Base-by-base conservation (phyloP, 345 rosid genomes). In the Mallotus nudiflorus region DNA sequence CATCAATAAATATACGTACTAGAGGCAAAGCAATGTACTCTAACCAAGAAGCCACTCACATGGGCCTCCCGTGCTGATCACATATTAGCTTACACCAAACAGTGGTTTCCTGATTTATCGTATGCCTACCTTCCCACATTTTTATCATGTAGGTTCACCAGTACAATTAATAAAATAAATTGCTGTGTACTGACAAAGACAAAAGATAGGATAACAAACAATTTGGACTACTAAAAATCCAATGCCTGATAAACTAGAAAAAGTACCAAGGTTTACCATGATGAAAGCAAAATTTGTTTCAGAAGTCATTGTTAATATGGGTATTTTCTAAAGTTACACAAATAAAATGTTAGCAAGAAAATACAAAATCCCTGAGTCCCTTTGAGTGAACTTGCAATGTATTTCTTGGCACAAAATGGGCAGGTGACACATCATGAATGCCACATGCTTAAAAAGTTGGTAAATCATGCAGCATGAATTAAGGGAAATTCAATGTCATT, bases 1-100 rank as follows among this genome's bases (percentile, higher is more conserved):
- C 52, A 62, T 62, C 33, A 24, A 42, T 24, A 44, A 42, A 22
- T 37, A 37, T 59, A 13, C 2, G 7, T 19, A 37, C 15, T 31
- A 18, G 5, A 3, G 28, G 16, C 22, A 33, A 35, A 37, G 27
- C 16, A n/a, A 25, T 16, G 9, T 18, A 35, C n/a, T 37, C 52
- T 62, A 42, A n/a, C n/a, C 35, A 62, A 62, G 35, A 20, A 62
- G 25, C 31, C 66, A 62, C n/a, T 25, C 52, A 62, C 52, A 44
- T 20, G 24, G 45, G 25, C 8, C 28, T 20, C 12, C 25, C 25
- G 9, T 31, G 35, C 63, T 61, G 39, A 56, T 28, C 27, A 19
- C 13, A 42, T 61, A 37, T 15, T 54, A 25, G 3, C 42, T 61
- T 22, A 15, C 15, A 28, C n/a, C 39, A 15, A 57, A 57, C 8